These are phyloP conservation scores for Brassica incana DNA, from an alignment of 345 rosid species.

Conservation along the genomic window DNA sequence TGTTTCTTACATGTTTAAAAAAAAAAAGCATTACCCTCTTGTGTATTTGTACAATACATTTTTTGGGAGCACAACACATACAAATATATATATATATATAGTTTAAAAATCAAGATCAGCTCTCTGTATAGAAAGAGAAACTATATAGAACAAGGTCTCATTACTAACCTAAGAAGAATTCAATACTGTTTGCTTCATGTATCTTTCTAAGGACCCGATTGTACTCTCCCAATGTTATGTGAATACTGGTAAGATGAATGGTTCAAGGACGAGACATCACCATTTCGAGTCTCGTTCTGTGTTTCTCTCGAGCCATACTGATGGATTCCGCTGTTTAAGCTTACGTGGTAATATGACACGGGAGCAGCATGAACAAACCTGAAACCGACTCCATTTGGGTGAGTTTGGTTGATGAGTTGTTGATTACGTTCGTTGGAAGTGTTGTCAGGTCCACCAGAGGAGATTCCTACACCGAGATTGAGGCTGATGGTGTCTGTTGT, in stretches of 20 bases:
- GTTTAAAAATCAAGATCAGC: too few species aligned
- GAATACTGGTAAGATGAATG: slow-evolving; percentile 69
- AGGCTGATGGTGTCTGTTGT: slow-evolving; percentile 45
- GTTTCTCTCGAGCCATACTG: slow-evolving; percentile 58
- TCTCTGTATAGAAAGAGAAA: too few species aligned
- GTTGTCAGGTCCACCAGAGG: slow-evolving; percentile 34
- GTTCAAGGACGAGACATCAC: slow-evolving; percentile 50
- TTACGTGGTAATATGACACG: slow-evolving; percentile 53
- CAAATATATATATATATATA: too few species aligned
- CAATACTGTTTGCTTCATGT: too few species aligned
- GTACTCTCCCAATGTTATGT: slow-evolving; percentile 70
- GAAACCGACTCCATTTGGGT: slow-evolving; percentile 48
- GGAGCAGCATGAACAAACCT: slow-evolving; percentile 54
- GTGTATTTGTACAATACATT: too few species aligned
- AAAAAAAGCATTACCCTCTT: too few species aligned
- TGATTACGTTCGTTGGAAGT: slow-evolving; percentile 52
- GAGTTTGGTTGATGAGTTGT: slow-evolving; percentile 43
- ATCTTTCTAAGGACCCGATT: slow-evolving; percentile 49
- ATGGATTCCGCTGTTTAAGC: slow-evolving; percentile 53
- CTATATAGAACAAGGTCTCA: too few species aligned
- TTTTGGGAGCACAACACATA: too few species aligned
- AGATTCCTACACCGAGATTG: slow-evolving; percentile 70
- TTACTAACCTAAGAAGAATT: too few species aligned
- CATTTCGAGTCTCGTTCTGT: slow-evolving; percentile 47
- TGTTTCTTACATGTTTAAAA: too few species aligned